Percentiles rank a stretch among this genome's conserved stretches.
These are phyloP conservation scores for Colletotrichum orchidophilum DNA, from an alignment of 2,329 filamentous ascomycete species.

Conservation along the genomic window DNA sequence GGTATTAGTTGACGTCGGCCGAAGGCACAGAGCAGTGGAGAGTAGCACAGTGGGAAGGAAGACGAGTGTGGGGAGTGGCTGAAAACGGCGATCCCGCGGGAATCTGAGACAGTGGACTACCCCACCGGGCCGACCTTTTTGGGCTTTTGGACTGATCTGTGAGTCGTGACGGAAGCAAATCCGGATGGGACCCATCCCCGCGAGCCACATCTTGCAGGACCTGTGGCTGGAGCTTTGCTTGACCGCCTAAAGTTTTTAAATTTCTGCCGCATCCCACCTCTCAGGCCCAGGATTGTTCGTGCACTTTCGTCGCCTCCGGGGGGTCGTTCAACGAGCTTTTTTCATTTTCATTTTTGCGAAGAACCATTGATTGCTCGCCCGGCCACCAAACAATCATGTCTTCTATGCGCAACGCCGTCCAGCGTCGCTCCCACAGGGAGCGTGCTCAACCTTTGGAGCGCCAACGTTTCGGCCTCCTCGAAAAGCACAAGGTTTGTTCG, in stretches of 20 bases:
- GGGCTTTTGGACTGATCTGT: neutral
- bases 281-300: neutral
- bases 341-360: neutral
- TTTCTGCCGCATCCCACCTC: slow-evolving; percentile 35
- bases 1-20: slow-evolving; percentile 4
- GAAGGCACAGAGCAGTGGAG: neutral
- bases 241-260: slow-evolving; percentile 36
- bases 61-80: slow-evolving; percentile 2
- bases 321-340: neutral
- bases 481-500: slow-evolving; percentile 85
- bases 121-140: slow-evolving; percentile 8
- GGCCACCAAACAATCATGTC: slow-evolving; percentile 52
- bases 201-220: neutral
- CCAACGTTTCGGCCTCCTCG: slow-evolving; percentile 87
- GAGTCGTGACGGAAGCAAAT: neutral
- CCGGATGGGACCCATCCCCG: no score
- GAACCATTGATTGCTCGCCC: neutral
- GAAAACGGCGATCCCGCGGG: slow-evolving; percentile 4
- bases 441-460: slow-evolving; percentile 87
- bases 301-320: neutral
- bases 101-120: neutral
- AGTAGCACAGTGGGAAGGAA: neutral
- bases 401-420: slow-evolving; percentile 69
- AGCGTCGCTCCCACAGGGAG: slow-evolving; percentile 88
- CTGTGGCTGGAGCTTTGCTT: slow-evolving; percentile 22